Percentiles rank a stretch among this genome's conserved stretches.
Conservation (phyloP, 2,329 filamentous ascomycete species). For the Exserohilum turcica region DNA sequence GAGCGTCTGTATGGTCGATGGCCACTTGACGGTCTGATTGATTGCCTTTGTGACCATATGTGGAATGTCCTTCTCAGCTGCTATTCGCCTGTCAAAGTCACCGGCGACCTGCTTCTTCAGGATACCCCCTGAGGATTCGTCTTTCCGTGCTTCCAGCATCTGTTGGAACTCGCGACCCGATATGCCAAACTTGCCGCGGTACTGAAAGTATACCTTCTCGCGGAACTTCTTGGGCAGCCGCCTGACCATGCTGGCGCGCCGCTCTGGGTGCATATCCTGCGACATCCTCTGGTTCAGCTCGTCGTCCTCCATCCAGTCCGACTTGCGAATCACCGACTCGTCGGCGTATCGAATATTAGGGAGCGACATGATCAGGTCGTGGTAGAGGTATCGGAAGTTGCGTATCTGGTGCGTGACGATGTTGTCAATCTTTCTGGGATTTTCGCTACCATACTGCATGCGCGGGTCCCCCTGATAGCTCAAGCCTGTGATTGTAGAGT, state of each 20-base stretch:
- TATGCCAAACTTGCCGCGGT: slow-evolving; percentile 87
- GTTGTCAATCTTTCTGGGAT: slow-evolving; percentile 89
- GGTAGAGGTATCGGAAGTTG: slow-evolving; percentile 90
- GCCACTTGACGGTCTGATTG: slow-evolving; percentile 88
- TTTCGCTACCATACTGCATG: slow-evolving; percentile 88
- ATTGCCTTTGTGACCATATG: slow-evolving; percentile 76
- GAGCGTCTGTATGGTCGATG: slow-evolving; percentile 82
- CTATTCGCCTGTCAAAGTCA: slow-evolving; percentile 85
- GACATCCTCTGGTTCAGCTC: slow-evolving; percentile 67
- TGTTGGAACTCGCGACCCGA: slow-evolving; percentile 80
- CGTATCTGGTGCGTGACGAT: slow-evolving; percentile 91
- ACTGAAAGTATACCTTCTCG: slow-evolving; percentile 89
- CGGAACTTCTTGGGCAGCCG: slow-evolving; percentile 86
- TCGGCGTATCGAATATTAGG: slow-evolving; percentile 85
- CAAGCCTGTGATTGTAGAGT: slow-evolving; percentile 87
- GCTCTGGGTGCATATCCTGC: slow-evolving; percentile 92
- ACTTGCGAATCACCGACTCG: slow-evolving; percentile 58
- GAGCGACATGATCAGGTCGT: slow-evolving; percentile 83
- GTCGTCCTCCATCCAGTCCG: slow-evolving; percentile 66
- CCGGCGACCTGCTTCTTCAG: slow-evolving; percentile 79
- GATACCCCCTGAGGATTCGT: slow-evolving; percentile 65
- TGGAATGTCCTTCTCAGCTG: slow-evolving; percentile 71
- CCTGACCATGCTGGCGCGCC: slow-evolving; percentile 94
- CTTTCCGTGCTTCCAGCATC: slow-evolving; percentile 78
- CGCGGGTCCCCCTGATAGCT: slow-evolving; percentile 96